A percentile compares a stretch with the other conserved stretches of the same genome.
phyloP scores from a whole-genome alignment of 257 asterid species.

The Solanum bulbocastanum region DNA sequence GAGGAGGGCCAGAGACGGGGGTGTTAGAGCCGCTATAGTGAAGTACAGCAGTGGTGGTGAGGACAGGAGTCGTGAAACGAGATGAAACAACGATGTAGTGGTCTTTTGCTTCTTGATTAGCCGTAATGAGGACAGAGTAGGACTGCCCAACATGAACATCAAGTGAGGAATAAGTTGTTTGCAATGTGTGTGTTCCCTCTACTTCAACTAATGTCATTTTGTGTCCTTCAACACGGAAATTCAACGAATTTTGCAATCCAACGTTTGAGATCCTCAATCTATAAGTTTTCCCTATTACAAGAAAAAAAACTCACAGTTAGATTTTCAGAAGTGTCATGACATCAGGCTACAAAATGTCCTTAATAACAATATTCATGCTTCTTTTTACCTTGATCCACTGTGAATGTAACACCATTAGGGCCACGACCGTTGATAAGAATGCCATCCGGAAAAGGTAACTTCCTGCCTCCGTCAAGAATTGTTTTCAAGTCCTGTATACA shows the following conservation, averaged over 20 bases:
- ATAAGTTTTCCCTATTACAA: slow-evolving; percentile 56
- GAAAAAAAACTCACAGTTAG: background rate
- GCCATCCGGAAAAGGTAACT: slow-evolving; percentile 71
- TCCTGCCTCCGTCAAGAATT: slow-evolving; percentile 68
- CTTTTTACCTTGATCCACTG: slow-evolving; percentile 24
- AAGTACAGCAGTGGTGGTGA: slow-evolving; percentile 59
- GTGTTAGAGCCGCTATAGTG: slow-evolving; percentile 53
- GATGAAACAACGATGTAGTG: slow-evolving; percentile 59
- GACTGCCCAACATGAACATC: slow-evolving; percentile 87
- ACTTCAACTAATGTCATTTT: slow-evolving; percentile 80
- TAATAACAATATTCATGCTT: too few relatives aligned
- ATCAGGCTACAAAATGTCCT: background rate
- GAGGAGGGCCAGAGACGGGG: slow-evolving; percentile 57
- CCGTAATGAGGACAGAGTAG: slow-evolving; percentile 74
- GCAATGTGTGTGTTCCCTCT: slow-evolving; percentile 93
- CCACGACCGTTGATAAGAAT: slow-evolving; percentile 88
- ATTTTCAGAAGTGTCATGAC: background rate
- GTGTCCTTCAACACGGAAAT: slow-evolving; percentile 83
- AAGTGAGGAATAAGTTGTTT: slow-evolving; percentile 63
- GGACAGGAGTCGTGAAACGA: slow-evolving; percentile 58
- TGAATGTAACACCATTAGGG: slow-evolving; percentile 47
- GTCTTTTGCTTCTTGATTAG: slow-evolving; percentile 67
- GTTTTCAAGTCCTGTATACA: slow-evolving; percentile 37
- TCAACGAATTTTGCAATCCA: slow-evolving; percentile 71
- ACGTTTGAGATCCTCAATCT: slow-evolving; percentile 77